A percentile compares a stretch with the other conserved stretches of the same genome.
Conservation (phyloP, 345 rosid genomes). For the Jatropha curcas region DNA sequence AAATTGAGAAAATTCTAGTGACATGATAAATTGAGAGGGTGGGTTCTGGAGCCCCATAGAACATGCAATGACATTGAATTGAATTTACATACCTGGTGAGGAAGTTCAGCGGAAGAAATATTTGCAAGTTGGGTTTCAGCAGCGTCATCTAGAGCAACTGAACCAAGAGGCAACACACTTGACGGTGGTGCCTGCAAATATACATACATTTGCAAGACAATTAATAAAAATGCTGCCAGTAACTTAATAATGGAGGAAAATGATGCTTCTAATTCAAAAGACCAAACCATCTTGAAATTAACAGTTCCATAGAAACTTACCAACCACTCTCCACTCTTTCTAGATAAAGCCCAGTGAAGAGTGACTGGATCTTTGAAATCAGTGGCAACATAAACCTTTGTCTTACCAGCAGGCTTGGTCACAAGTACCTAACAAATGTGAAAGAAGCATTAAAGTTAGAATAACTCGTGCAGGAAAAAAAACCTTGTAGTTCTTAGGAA, state of each 20-base stretch:
- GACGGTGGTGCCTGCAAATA: conserved; percentile 79
- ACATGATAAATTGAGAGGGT: no score
- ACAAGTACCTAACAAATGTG: conserved; percentile 61
- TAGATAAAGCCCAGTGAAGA: conserved; percentile 97
- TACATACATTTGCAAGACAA: conserved; percentile 29
- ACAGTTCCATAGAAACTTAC: conserved; percentile 49
- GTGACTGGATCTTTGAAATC: conserved; percentile 68
- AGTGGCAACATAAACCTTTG: conserved; percentile 64
- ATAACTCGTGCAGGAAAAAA: conserved; percentile 14
- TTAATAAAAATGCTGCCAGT: conserved; percentile 20
- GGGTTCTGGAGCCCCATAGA: conserved; percentile 15
- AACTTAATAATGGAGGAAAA: conserved; percentile 13
- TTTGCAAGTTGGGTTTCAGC: conserved; percentile 59
- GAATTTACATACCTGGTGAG: conserved; percentile 55
- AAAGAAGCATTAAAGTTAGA: conserved; percentile 20
- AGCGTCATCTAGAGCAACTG: conserved; percentile 56
- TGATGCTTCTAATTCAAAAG: conserved; percentile 11
- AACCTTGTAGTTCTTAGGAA: background rate
- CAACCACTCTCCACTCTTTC: conserved; percentile 83
- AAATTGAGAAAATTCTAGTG: conserved; percentile 11
- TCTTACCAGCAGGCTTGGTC: conserved; percentile 62
- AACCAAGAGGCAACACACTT: conserved; percentile 65
- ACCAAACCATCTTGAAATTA: conserved; percentile 7
- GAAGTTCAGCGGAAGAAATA: conserved; percentile 45
- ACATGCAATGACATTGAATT: conserved; percentile 18